Conservation (phyloP, 116 monocot genomes). For the Iris pallida region DNA sequence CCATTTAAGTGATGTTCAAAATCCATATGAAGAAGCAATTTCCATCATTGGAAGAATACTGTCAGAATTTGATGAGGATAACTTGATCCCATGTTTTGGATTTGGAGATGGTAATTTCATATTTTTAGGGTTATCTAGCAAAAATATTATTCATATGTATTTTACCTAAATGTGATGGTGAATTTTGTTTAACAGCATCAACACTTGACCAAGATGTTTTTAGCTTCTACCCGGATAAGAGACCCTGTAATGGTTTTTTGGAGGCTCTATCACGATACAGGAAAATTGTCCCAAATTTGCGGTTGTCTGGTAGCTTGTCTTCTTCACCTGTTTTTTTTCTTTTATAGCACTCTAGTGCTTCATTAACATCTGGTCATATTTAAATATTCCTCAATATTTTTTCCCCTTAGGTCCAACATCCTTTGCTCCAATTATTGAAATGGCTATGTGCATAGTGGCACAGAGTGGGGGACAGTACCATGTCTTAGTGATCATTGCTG, state of each 20-base stretch:
- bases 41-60: constrained; percentile 63
- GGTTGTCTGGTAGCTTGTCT: constrained; percentile 48
- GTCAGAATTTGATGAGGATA: constrained; percentile 62
- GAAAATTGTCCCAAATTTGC: constrained; percentile 63
- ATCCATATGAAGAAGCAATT: constrained; percentile 72
- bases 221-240: constrained; percentile 63
- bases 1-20: constrained; percentile 35
- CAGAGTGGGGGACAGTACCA: constrained; percentile 80
- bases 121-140: constrained; percentile 19
- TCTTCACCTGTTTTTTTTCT: background rate
- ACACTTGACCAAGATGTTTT: constrained; percentile 88
- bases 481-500: constrained; percentile 87
- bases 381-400: background rate
- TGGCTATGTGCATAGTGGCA: constrained; percentile 70
- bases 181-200: constrained; percentile 42
- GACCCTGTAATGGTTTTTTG: constrained; percentile 69
- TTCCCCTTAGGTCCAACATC: constrained; percentile 71
- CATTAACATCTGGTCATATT: constrained; percentile 3
- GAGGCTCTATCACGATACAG: constrained; percentile 63
- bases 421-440: constrained; percentile 79
- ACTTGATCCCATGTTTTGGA: constrained; percentile 66
- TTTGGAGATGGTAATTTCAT: constrained; percentile 63
- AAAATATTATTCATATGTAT: background rate
- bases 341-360: background rate
- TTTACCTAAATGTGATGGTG: background rate